A percentile compares a stretch with the other conserved stretches of the same genome.
Conservation (phyloP, 768 basidiomycete species). For the Tulasnella calospora region DNA sequence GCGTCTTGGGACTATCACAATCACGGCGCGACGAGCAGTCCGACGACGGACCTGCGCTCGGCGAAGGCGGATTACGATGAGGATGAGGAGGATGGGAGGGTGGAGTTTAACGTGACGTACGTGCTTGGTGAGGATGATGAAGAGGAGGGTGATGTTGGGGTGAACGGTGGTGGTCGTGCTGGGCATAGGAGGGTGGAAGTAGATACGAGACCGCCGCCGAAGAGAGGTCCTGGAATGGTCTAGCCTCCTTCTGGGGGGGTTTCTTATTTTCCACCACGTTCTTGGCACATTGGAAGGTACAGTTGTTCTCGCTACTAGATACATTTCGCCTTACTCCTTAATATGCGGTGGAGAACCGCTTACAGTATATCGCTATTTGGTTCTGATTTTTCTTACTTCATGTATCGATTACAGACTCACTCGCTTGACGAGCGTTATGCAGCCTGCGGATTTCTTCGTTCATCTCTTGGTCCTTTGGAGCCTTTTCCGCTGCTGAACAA, state of each 20-base stretch:
- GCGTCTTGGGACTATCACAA: background rate
- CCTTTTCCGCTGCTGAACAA: too few relatives aligned
- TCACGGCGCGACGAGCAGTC: background rate
- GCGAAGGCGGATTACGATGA: background rate
- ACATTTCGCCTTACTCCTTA: background rate
- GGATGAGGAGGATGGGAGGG: background rate
- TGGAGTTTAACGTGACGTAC: background rate
- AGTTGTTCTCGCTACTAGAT: background rate
- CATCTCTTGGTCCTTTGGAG: too few relatives aligned
- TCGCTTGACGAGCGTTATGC: too few relatives aligned
- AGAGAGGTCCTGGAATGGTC: background rate
- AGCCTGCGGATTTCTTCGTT: too few relatives aligned
- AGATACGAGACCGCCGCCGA: background rate
- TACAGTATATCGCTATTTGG: background rate
- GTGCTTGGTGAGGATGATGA: background rate
- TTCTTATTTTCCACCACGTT: background rate
- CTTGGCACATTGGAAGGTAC: background rate
- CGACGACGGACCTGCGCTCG: background rate
- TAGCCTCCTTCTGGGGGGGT: background rate
- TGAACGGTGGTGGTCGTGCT: too few relatives aligned
- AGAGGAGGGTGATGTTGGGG: background rate
- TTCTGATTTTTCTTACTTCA: too few relatives aligned
- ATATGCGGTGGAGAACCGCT: background rate
- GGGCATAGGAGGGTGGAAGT: too few relatives aligned
- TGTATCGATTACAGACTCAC: too few relatives aligned